phyloP scores from a whole-genome alignment of 345 rosid species.

The Gossypium rotundifolium region DNA sequence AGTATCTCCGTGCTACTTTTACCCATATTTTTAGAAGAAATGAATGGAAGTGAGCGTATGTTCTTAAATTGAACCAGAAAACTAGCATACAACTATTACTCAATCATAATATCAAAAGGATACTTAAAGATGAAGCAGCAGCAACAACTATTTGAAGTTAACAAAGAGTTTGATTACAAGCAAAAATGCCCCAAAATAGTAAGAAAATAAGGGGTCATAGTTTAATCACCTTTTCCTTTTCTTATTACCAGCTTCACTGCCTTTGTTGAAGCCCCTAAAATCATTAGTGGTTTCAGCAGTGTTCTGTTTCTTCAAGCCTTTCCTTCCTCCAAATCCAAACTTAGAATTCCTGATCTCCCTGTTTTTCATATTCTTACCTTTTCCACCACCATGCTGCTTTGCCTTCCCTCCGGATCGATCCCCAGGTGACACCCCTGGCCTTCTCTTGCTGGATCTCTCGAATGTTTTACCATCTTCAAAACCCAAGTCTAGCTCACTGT shows the following conservation, averaged over 20 bases:
- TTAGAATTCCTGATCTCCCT: conserved; percentile 46
- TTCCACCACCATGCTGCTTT: conserved; percentile 16
- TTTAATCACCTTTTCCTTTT: conserved; percentile 43
- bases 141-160: not conserved
- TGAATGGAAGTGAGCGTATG: too few relatives aligned
- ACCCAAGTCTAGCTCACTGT: conserved; percentile 42
- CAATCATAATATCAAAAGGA: not conserved
- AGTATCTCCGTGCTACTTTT: too few relatives aligned
- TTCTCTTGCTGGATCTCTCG: conserved; percentile 55
- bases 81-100: not conserved
- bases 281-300: conserved; percentile 46
- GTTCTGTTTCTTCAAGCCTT: conserved; percentile 62
- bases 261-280: conserved; percentile 33
- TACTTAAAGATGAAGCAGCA: not conserved
- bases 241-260: conserved; percentile 38
- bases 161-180: not conserved
- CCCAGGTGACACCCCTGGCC: conserved; percentile 53
- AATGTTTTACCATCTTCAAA: conserved; percentile 59
- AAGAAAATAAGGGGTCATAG: not conserved
- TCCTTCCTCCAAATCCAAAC: conserved; percentile 66
- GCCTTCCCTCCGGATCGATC: conserved; percentile 46
- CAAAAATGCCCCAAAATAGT: not conserved
- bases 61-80: not conserved
- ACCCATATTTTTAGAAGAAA: too few relatives aligned
- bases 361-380: conserved; percentile 31